Evolutionary conservation across 257 asterid species (phyloP).

Genomic region (Solanum sitiens): DNA sequence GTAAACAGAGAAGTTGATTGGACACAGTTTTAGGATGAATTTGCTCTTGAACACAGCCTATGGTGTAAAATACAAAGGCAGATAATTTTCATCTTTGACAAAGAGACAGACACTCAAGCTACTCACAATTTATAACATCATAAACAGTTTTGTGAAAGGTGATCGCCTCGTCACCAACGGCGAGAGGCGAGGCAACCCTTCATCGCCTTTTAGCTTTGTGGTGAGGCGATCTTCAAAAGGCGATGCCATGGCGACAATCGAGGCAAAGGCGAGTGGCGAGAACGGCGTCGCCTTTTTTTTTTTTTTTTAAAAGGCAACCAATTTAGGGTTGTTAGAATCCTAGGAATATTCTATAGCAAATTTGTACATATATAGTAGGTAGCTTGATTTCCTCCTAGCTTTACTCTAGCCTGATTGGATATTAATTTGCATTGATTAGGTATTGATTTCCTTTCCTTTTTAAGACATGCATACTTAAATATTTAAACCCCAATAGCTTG

Average conservation of each 20-base stretch:
- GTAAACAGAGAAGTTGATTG: not conserved
- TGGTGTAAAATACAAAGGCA: not conserved
- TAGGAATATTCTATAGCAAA: not conserved
- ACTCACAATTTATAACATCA: not conserved
- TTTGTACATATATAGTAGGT: not conserved
- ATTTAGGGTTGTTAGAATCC: not conserved
- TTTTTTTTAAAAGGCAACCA: not conserved
- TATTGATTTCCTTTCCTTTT: not conserved
- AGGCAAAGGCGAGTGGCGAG: too few species aligned
- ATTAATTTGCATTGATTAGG: not conserved
- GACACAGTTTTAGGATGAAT: not conserved
- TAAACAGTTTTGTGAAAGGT: not conserved
- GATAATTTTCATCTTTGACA: not conserved
- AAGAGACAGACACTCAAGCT: not conserved
- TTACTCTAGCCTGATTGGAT: not conserved
- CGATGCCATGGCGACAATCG: not conserved
- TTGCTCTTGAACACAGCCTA: not conserved
- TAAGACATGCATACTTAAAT: not conserved
- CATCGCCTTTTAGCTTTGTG: not conserved
- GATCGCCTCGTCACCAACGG: not conserved
- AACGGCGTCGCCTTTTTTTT: not conserved
- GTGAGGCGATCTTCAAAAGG: not conserved
- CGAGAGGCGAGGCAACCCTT: not conserved
- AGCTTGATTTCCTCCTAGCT: not conserved
- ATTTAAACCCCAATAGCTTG: not conserved